Percentiles rank a stretch among this genome's conserved stretches.
These are phyloP conservation scores for Fusarium goolgardi DNA, from an alignment of 2,329 filamentous ascomycete genomes.

Conservation along the genomic window DNA sequence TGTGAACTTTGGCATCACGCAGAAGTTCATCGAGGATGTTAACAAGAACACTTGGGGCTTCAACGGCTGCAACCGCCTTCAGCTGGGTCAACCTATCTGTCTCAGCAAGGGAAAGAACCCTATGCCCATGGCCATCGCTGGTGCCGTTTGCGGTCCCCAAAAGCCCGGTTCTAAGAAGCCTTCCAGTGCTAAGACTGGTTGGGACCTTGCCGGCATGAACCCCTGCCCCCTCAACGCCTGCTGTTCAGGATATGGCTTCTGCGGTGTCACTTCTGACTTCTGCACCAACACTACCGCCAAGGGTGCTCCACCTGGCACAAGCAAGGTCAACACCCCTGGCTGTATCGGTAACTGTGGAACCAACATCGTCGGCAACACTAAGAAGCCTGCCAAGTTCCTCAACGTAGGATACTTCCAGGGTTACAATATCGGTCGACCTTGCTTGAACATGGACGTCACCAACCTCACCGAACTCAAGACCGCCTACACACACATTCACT, in stretches of 20 bases:
- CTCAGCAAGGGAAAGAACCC: conserved; percentile 51
- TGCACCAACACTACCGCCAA: conserved; percentile 51
- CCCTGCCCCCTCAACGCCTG: conserved; percentile 59
- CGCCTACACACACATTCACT: conserved; percentile 51
- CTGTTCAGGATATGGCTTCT: conserved; percentile 58
- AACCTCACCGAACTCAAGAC: conserved; percentile 36
- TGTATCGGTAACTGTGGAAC: conserved; percentile 52
- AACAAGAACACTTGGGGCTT: conserved; percentile 57
- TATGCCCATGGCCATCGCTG: conserved; percentile 48
- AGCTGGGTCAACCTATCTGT: conserved; percentile 48
- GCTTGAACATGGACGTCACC: conserved; percentile 49
- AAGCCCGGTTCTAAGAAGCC: conserved; percentile 46
- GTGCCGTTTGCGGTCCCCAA: conserved; percentile 52
- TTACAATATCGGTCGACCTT: conserved; percentile 48
- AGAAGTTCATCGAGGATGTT: conserved; percentile 51
- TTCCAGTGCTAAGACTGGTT: conserved; percentile 41
- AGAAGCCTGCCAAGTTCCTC: conserved; percentile 43
- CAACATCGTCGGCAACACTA: conserved; percentile 47
- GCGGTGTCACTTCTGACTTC: conserved; percentile 58
- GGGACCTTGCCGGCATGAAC: conserved; percentile 55
- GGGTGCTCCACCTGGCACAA: conserved; percentile 47
- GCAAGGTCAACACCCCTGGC: conserved; percentile 41
- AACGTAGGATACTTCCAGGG: conserved; percentile 52
- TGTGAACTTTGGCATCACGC: conserved; percentile 50
- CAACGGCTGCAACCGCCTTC: conserved; percentile 49